These are phyloP conservation scores for Sequoiadendron giganteum DNA, from an alignment of 75 land plant genomes.

Conservation along the genomic window DNA sequence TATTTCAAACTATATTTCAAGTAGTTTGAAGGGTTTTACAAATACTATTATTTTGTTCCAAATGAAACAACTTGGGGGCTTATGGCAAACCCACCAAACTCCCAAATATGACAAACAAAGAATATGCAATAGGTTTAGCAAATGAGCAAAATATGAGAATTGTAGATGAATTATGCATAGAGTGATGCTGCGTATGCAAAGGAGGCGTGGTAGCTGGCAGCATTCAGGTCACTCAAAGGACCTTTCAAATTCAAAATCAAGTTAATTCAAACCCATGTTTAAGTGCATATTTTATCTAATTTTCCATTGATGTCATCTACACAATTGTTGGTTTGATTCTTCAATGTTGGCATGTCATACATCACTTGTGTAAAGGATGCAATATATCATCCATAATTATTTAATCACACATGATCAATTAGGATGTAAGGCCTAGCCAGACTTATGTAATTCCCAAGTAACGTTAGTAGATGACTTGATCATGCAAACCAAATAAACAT, in stretches of 20 bases:
- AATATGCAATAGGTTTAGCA: background rate
- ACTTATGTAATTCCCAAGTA: background rate
- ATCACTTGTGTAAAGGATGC: background rate
- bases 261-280: background rate
- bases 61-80: background rate
- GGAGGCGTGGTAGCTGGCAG: background rate
- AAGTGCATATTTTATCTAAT: background rate
- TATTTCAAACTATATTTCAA: too few relatives aligned
- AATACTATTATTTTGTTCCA: background rate
- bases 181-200: background rate
- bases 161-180: background rate
- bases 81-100: background rate
- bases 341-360: background rate
- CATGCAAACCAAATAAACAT: too few relatives aligned
- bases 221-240: background rate
- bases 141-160: background rate
- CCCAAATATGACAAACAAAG: background rate
- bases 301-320: background rate
- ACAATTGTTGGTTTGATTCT: background rate
- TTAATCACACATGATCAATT: background rate
- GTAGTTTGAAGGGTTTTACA: background rate
- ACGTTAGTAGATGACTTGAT: too few relatives aligned
- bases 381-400: too few relatives aligned
- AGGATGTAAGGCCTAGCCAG: background rate
- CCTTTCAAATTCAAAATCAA: background rate